A percentile compares a stretch with the other conserved stretches of the same genome.
phyloP scores from a whole-genome alignment of 2,329 filamentous ascomycete species.

The Cladophialophora psammophila region DNA sequence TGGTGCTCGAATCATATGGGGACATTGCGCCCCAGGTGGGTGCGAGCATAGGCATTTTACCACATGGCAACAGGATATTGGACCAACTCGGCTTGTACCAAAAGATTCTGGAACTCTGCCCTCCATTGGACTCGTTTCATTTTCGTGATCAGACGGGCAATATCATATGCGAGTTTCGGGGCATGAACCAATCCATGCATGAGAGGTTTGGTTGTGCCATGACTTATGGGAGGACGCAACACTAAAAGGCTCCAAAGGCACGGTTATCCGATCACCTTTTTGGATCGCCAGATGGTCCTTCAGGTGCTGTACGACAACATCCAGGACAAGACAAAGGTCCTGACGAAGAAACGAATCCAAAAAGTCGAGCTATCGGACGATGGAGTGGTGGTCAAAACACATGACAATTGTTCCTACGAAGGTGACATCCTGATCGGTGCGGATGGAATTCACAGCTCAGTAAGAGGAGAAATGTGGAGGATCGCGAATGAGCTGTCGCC shows the following conservation, averaged over 20 bases:
- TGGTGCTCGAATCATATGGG: slow-evolving; percentile 38
- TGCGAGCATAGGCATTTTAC: slow-evolving; percentile 36
- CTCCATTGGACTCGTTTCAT: slow-evolving; percentile 15
- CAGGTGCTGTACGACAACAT: slow-evolving; percentile 40
- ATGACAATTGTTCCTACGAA: slow-evolving; percentile 45
- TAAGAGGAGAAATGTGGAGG: slow-evolving; percentile 47
- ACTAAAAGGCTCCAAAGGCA: too few species aligned
- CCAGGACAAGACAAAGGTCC: slow-evolving; percentile 21
- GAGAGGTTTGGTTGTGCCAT: slow-evolving; percentile 6
- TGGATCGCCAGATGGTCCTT: slow-evolving; percentile 41
- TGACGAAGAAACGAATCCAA: slow-evolving; percentile 8
- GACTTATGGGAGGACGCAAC: too few species aligned
- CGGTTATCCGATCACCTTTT: slow-evolving; percentile 38
- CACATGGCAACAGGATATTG: slow-evolving; percentile 35
- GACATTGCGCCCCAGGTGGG: slow-evolving; percentile 39
- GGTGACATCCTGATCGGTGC: slow-evolving; percentile 52
- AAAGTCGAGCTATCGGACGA: slow-evolving; percentile 10
- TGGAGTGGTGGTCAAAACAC: slow-evolving; percentile 44
- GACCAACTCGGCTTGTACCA: slow-evolving; percentile 35
- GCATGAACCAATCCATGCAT: slow-evolving; percentile 13
- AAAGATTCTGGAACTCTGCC: slow-evolving; percentile 7
- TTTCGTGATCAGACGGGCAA: slow-evolving; percentile 9
- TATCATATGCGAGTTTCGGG: slow-evolving; percentile 9
- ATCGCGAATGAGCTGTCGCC: slow-evolving; percentile 7
- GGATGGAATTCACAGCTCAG: slow-evolving; percentile 53